These are phyloP conservation scores for Thelonectria discophora DNA, from an alignment of 2,329 filamentous ascomycete genomes.

Conservation along the genomic window DNA sequence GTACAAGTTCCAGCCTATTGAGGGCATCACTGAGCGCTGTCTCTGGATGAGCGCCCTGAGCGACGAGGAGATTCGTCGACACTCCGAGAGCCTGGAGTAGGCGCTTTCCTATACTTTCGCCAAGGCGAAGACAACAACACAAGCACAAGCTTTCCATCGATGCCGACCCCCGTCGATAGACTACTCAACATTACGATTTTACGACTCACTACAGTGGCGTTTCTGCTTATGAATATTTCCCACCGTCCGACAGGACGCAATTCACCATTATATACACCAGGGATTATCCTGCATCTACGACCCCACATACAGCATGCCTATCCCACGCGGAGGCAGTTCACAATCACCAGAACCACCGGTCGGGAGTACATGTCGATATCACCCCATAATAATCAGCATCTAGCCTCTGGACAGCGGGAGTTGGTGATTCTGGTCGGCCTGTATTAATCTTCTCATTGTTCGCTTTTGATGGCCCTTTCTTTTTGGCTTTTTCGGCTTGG, in stretches of 20 bases:
- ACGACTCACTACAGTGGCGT: slow-evolving; percentile 19
- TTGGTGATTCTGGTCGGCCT: slow-evolving; percentile 33
- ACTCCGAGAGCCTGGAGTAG: slow-evolving; percentile 60
- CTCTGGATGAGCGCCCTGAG: slow-evolving; percentile 84
- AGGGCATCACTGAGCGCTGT: slow-evolving; percentile 80
- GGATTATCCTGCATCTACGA: slow-evolving; percentile 3
- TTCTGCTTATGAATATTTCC: slow-evolving; percentile 18
- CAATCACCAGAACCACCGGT: slow-evolving; percentile 7
- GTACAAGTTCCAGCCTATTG: slow-evolving; percentile 78
- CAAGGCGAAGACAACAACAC: neutral
- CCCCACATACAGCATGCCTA: slow-evolving; percentile 13
- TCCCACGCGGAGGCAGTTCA: slow-evolving; percentile 1
- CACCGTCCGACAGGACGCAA: slow-evolving; percentile 12
- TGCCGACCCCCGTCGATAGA: slow-evolving; percentile 12
- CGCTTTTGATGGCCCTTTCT: slow-evolving; percentile 22
- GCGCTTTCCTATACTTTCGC: neutral
- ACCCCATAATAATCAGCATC: slow-evolving; percentile 30
- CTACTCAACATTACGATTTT: slow-evolving; percentile 19
- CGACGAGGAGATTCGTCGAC: slow-evolving; percentile 75
- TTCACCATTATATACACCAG: slow-evolving; percentile 6
- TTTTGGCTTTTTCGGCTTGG: slow-evolving; percentile 24
- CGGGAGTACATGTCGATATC: slow-evolving; percentile 10
- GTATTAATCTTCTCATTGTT: slow-evolving; percentile 12
- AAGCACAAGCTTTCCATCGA: slow-evolving; percentile 10
- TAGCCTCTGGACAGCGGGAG: slow-evolving; percentile 40